A percentile compares a stretch with the other conserved stretches of the same genome.
Evolutionary conservation across 495 filamentous ascomycete species (phyloP).

Genomic region (Bathelium albidoporum): DNA sequence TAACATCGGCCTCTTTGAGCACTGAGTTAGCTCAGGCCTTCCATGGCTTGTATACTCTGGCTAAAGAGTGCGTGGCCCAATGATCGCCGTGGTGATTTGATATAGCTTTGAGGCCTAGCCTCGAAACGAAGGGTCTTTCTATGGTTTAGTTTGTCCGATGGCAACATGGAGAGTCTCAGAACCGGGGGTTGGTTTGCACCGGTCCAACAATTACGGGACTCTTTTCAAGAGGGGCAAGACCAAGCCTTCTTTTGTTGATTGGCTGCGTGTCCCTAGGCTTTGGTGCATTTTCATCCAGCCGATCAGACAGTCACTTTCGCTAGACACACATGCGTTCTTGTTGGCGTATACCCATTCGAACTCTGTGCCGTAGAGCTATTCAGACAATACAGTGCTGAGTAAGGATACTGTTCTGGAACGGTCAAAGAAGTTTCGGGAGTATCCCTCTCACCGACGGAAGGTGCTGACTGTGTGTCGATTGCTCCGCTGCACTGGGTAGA

Average conservation of each 20-base stretch:
- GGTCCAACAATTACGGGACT: background rate
- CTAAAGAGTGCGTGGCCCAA: background rate
- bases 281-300: background rate
- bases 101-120: background rate
- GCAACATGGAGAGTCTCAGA: background rate
- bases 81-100: background rate
- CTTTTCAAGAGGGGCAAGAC: background rate
- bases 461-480: constrained; percentile 1
- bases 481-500: background rate
- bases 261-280: background rate
- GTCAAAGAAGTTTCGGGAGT: background rate
- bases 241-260: background rate
- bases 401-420: background rate
- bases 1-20: background rate
- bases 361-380: too few species aligned
- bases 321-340: too few species aligned
- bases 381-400: background rate
- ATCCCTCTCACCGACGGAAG: constrained; percentile 1
- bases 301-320: too few species aligned
- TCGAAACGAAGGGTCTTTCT: background rate
- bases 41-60: background rate
- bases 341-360: too few species aligned
- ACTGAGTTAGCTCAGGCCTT: background rate
- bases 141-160: background rate
- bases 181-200: background rate